phyloP scores from a whole-genome alignment of 768 basidiomycete genomes.

The Lanmaoa pseudosensibilis region DNA sequence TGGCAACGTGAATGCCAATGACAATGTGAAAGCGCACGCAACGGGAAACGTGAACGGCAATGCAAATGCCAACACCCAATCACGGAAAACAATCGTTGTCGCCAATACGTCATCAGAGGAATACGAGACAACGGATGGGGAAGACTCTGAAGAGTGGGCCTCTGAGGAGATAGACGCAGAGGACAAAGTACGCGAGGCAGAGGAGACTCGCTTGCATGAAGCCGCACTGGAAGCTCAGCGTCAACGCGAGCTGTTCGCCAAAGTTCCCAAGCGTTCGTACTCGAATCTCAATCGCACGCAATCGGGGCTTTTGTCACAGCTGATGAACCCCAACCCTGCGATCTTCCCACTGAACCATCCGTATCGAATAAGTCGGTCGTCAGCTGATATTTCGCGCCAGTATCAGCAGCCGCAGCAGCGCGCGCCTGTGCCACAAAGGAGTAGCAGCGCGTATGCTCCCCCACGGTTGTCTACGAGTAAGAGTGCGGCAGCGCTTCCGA shows the following conservation, averaged over 20 bases:
- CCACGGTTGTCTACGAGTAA: conserved; percentile 49
- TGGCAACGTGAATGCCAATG: conserved; percentile 12
- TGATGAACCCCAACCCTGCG: conserved; percentile 70
- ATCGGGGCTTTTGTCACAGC: conserved; percentile 61
- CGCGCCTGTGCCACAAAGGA: conserved; percentile 28
- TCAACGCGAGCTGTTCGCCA: conserved; percentile 67
- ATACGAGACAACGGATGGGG: conserved; percentile 54
- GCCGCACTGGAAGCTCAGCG: conserved; percentile 65
- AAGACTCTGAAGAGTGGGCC: conserved; percentile 61
- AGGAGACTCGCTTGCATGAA: conserved; percentile 40
- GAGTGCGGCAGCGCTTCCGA: conserved; percentile 59
- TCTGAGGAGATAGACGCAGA: conserved; percentile 51
- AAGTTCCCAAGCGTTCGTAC: conserved; percentile 66
- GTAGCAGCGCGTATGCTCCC: conserved; percentile 33
- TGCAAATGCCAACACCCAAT: conserved; percentile 26
- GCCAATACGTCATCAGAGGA: conserved; percentile 47
- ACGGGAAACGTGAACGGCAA: conserved; percentile 10
- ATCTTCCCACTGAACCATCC: conserved; percentile 61
- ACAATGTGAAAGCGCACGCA: conserved; percentile 16
- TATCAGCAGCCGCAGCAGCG: conserved; percentile 19
- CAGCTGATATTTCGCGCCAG: conserved; percentile 44
- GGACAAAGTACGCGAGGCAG: conserved; percentile 34
- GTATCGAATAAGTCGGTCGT: conserved; percentile 51
- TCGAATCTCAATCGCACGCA: conserved; percentile 53
- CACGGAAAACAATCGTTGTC: conserved; percentile 47